phyloP scores from a whole-genome alignment of 208 protist genomes.

The Leishmania tropica region DNA sequence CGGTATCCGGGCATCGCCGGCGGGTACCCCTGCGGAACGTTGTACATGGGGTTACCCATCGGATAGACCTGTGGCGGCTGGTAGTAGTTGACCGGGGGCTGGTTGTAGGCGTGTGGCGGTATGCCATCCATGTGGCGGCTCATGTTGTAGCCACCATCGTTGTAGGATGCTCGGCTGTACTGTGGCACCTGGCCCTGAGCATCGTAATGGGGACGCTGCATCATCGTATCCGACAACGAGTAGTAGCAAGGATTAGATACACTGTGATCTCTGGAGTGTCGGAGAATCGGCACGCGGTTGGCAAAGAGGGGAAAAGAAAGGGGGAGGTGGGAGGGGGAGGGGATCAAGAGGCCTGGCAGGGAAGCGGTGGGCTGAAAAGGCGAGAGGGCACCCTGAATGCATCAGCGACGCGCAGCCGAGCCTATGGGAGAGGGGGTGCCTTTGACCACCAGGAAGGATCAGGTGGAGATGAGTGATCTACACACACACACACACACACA shows the following conservation, averaged over 20 bases:
- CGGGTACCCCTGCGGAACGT: constrained; percentile 25
- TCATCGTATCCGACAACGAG: constrained; percentile 15
- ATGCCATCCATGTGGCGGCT: constrained; percentile 20
- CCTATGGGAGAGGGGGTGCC: background rate
- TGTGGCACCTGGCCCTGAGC: constrained; percentile 21
- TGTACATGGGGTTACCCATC: constrained; percentile 42
- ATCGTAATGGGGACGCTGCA: constrained; percentile 31
- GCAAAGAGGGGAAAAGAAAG: no score
- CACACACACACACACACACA: background rate
- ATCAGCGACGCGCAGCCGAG: background rate
- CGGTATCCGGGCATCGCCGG: constrained; percentile 27
- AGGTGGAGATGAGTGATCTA: background rate
- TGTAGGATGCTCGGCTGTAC: constrained; percentile 39
- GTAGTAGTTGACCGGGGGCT: constrained; percentile 26
- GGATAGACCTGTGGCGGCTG: constrained; percentile 32
- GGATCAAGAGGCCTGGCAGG: background rate
- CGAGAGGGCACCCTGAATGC: background rate
- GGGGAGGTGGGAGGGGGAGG: background rate
- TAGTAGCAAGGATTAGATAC: constrained; percentile 1
- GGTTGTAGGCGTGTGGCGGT: constrained; percentile 37
- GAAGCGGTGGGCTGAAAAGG: background rate
- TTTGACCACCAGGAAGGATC: background rate
- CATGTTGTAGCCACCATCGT: constrained; percentile 33
- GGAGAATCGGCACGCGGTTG: background rate
- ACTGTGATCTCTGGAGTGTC: background rate